Evolutionary conservation across 116 monocot genomes (phyloP).

Genomic region (Zostera marina): DNA sequence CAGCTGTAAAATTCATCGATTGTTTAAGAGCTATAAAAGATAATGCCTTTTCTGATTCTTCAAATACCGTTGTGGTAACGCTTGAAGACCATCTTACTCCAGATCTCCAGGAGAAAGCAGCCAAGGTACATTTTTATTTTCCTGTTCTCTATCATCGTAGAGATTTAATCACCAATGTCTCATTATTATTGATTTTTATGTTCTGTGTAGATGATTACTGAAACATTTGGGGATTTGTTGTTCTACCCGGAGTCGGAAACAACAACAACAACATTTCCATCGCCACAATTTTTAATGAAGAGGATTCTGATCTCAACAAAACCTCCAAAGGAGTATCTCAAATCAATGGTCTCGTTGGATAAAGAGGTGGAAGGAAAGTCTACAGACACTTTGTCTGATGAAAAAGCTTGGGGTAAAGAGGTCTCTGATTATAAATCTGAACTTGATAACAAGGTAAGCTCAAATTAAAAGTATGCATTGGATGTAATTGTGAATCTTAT

Average conservation of each 20-base stretch:
- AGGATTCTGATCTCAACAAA: conserved; percentile 67
- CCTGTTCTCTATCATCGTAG: not conserved
- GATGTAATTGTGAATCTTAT: too few relatives aligned
- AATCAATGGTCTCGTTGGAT: too few relatives aligned
- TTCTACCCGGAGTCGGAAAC: conserved; percentile 41
- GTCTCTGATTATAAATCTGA: too few relatives aligned
- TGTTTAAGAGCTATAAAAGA: conserved; percentile 73
- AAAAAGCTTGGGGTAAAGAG: too few relatives aligned
- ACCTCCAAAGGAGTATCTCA: conserved; percentile 39
- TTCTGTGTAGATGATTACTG: conserved; percentile 33
- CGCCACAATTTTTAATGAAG: conserved; percentile 45
- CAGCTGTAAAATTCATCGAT: conserved; percentile 57
- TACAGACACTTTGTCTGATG: too few relatives aligned
- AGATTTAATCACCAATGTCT: not conserved
- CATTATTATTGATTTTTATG: too few relatives aligned
- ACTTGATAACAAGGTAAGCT: too few relatives aligned
- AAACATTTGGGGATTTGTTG: conserved; percentile 71
- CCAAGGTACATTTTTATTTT: conserved; percentile 23
- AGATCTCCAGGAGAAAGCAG: conserved; percentile 76
- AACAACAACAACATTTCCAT: conserved; percentile 36
- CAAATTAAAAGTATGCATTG: too few relatives aligned
- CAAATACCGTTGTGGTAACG: conserved; percentile 71
- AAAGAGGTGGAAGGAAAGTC: too few relatives aligned
- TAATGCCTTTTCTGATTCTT: conserved; percentile 53
- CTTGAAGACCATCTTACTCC: conserved; percentile 79